Base-by-base conservation (phyloP, 345 rosid genomes). In the Linum trigynum region DNA sequence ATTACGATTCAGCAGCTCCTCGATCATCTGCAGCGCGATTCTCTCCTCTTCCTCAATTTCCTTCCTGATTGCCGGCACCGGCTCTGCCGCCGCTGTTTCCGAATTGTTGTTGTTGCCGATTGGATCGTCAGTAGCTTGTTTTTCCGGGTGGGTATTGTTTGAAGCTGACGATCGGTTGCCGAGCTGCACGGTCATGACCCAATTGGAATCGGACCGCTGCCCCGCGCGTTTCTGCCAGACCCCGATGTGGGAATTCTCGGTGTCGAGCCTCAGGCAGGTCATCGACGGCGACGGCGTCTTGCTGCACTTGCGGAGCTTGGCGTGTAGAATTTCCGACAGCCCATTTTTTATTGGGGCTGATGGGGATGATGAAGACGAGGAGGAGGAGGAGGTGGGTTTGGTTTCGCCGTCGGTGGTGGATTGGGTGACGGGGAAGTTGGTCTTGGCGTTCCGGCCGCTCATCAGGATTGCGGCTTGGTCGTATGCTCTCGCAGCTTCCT, bases 11-110 rank as follows among this genome's bases (percentile, higher is more conserved):
- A 92, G 96, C 66, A 92, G 84, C 74, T 92, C 98, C 73, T 92
- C 97, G 40, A 92, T 90, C 98, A 92, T 92, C 69, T 92, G 96
- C 83, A 90, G 55, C 36, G 97, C 96, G 23, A 79, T 78, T 62
- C 81, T 85, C 77, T 86, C 81, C 45, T 88, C 96, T 36, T 84
- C 90, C 65, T 76, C 85, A 58, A 82, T 67, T 42, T 78, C 80
- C 36, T 40, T 73, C 23, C 72, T 77, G 59, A 23, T 67, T 65
- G 71, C 75, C 1, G 66, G 63, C 14, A 38, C 61, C 1, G 41
- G 60, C 12, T 37, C 61, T 1, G 36, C 7, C 11, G 3, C 0
- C 48, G 10, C 39, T 3, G 37, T 38, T 38, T 37, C 32, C 10
- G 68, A 57, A 38, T 35, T 36, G 37, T 11, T 42, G 38, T 3